Conservation (phyloP, 345 rosid genomes). For the Carallia brachiata region DNA sequence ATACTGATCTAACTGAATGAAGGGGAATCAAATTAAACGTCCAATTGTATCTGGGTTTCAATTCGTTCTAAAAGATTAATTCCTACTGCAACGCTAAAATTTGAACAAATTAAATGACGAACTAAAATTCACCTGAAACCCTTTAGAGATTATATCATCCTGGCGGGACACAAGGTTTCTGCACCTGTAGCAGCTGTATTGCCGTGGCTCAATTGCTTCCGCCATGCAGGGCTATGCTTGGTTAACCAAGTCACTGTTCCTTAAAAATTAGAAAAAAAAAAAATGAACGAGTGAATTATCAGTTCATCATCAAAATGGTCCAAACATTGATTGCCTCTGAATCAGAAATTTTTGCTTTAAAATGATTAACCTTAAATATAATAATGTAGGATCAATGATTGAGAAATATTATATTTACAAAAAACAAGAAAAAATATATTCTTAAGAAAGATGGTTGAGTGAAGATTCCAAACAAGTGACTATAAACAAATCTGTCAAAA, state of each 20-base stretch:
- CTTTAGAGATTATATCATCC: constrained; percentile 41
- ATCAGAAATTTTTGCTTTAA: neutral
- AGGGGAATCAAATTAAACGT: too few relatives aligned
- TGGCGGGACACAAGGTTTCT: constrained; percentile 38
- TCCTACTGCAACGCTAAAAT: too few relatives aligned
- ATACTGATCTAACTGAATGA: too few relatives aligned
- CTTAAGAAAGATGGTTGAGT: constrained; percentile 17
- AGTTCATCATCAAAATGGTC: neutral
- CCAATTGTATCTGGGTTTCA: too few relatives aligned
- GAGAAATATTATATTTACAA: neutral
- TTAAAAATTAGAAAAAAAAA: neutral
- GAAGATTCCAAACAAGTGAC: constrained; percentile 25
- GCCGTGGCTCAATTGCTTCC: constrained; percentile 27
- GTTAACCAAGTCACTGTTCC: too few relatives aligned
- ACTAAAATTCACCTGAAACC: constrained; percentile 37
- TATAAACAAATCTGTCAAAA: constrained; percentile 1
- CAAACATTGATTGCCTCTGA: too few relatives aligned
- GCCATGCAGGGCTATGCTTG: constrained; percentile 20
- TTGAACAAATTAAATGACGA: too few relatives aligned
- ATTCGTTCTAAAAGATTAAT: too few relatives aligned
- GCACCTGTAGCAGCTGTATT: constrained; percentile 46
- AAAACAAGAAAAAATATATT: too few relatives aligned
- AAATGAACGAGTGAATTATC: neutral
- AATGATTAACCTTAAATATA: too few relatives aligned
- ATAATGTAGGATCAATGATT: neutral